phyloP scores from a whole-genome alignment of 2,329 filamentous ascomycete genomes.

The Colletotrichum sp. region DNA sequence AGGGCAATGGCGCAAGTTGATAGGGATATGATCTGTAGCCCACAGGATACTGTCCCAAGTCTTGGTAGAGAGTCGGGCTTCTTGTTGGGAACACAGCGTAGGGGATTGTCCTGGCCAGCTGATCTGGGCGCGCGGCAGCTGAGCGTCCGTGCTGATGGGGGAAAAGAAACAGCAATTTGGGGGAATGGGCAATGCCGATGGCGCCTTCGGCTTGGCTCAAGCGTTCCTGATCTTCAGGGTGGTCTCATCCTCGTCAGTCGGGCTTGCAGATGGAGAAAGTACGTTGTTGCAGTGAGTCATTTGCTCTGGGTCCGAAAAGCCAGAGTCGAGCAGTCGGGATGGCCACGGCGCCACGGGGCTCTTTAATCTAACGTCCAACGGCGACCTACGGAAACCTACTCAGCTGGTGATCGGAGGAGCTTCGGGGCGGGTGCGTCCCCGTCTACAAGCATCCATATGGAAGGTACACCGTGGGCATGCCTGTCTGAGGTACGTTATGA shows the following conservation, averaged over 20 bases:
- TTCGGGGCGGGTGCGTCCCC: neutral
- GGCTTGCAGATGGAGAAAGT: neutral
- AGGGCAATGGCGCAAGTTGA: conserved; percentile 15
- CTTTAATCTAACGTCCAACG: neutral
- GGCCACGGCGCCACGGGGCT: neutral
- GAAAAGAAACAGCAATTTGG: neutral
- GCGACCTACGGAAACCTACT: neutral
- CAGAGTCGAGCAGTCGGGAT: neutral
- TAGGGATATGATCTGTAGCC: neutral
- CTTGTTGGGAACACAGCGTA: neutral
- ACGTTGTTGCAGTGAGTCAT: conserved; percentile 1
- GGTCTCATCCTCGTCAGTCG: neutral
- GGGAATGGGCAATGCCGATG: neutral
- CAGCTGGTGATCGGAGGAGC: neutral
- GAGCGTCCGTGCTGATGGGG: conserved; percentile 6
- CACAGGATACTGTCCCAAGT: neutral
- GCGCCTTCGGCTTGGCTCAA: neutral
- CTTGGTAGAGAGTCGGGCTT: neutral
- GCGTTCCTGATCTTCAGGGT: neutral
- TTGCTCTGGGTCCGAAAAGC: neutral
- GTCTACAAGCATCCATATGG: neutral
- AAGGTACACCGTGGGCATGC: neutral
- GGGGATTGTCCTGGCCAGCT: neutral
- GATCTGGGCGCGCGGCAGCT: neutral
- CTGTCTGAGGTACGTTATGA: neutral